phyloP scores from a whole-genome alignment of 148 eudicot genomes.

The Heliosperma pusillum region DNA sequence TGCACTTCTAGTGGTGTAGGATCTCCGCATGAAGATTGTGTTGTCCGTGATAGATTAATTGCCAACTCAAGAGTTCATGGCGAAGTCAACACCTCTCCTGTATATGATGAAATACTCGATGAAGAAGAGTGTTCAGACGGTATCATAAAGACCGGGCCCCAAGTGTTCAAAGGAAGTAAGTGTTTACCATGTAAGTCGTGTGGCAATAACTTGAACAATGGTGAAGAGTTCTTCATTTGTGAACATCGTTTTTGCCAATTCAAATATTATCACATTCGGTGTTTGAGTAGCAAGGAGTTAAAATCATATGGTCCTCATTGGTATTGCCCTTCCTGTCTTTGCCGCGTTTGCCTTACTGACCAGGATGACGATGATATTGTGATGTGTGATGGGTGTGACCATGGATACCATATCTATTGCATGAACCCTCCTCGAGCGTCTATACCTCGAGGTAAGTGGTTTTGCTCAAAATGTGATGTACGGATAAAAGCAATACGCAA shows the following conservation, averaged over 20 bases:
- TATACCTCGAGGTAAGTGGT: slow-evolving; percentile 77
- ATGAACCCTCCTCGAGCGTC: slow-evolving; percentile 61
- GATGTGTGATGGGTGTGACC: slow-evolving; percentile 89
- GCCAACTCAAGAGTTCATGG: slow-evolving; percentile 28
- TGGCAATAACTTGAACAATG: slow-evolving; percentile 29
- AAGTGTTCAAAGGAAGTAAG: slow-evolving; percentile 33
- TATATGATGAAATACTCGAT: slow-evolving; percentile 29
- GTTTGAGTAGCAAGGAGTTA: slow-evolving; percentile 68
- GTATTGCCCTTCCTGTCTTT: slow-evolving; percentile 97
- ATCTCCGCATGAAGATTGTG: slow-evolving; percentile 68
- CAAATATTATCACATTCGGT: slow-evolving; percentile 68
- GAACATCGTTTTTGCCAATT: slow-evolving; percentile 62
- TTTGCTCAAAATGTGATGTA: slow-evolving; percentile 63
- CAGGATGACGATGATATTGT: slow-evolving; percentile 72
- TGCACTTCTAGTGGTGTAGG: slow-evolving; percentile 54
- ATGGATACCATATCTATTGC: slow-evolving; percentile 87
- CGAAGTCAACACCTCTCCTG: slow-evolving; percentile 19
- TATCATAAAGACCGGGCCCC: slow-evolving; percentile 32
- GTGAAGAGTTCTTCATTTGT: slow-evolving; percentile 55
- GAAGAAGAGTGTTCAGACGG: slow-evolving; percentile 49
- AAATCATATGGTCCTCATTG: slow-evolving; percentile 55
- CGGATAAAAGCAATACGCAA: slow-evolving; percentile 51
- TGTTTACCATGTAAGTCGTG: slow-evolving; percentile 51
- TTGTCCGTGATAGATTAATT: slow-evolving; percentile 63
- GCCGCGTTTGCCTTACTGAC: slow-evolving; percentile 72